Conservation (phyloP, 1,284 basidiomycete species). For the Phlebopus sp. region DNA sequence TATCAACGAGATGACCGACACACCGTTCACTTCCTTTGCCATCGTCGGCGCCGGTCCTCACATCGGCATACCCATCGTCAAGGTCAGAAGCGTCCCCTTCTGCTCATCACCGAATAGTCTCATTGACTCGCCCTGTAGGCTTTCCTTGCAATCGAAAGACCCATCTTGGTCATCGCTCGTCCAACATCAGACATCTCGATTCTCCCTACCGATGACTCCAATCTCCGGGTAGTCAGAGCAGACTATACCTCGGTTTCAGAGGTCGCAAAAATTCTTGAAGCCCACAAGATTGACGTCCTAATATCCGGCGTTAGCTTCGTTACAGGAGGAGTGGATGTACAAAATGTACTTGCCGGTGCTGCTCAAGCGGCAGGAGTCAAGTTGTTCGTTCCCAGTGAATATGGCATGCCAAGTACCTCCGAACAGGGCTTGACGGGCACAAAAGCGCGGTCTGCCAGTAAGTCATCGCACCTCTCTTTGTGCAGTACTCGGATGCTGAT, state of each 20-base stretch:
- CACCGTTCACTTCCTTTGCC: conserved; percentile 7
- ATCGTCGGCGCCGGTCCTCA: conserved; percentile 8
- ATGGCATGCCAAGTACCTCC: conserved; percentile 2
- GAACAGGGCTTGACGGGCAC: background rate
- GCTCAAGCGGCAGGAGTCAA: conserved; percentile 18
- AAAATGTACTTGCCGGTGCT: conserved; percentile 8
- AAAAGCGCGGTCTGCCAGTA: conserved; percentile 2
- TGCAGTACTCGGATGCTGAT: background rate
- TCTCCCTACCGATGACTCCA: too few relatives aligned
- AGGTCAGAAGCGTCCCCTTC: background rate
- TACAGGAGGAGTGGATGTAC: too few relatives aligned
- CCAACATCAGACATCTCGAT: too few relatives aligned
- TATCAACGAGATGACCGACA: too few relatives aligned
- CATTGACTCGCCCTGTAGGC: conserved; percentile 2
- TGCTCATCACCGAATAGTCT: background rate
- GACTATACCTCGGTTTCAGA: too few relatives aligned
- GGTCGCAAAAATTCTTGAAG: too few relatives aligned
- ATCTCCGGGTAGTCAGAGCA: too few relatives aligned
- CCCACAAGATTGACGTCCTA: too few relatives aligned
- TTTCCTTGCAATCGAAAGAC: too few relatives aligned
- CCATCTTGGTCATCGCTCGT: too few relatives aligned
- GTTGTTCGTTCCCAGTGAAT: conserved; percentile 23
- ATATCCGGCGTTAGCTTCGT: too few relatives aligned
- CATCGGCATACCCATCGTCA: conserved; percentile 9
- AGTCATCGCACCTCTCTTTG: background rate